These are phyloP conservation scores for Tothia fuscella DNA, from an alignment of 2,329 filamentous ascomycete genomes.

Conservation along the genomic window DNA sequence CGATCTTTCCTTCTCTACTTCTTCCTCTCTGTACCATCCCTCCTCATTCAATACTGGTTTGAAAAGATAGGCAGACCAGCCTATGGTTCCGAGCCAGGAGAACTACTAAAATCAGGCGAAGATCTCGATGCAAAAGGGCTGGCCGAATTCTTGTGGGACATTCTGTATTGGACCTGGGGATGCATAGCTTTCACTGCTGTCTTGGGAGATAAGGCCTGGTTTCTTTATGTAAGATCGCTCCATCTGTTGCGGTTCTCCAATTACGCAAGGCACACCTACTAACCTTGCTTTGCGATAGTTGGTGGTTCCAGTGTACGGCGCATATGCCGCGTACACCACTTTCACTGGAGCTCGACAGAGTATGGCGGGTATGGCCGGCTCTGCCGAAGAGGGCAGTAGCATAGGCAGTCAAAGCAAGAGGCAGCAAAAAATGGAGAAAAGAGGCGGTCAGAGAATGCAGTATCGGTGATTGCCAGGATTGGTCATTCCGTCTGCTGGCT, in stretches of 20 bases:
- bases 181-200: conserved; percentile 59
- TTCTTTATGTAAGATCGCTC: conserved; percentile 38
- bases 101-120: conserved; percentile 69
- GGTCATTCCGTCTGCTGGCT: no score
- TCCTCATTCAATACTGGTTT: conserved; percentile 73
- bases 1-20: conserved; percentile 51
- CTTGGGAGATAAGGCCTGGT: conserved; percentile 72
- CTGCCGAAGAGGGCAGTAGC: conserved; percentile 9
- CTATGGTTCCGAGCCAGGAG: conserved; percentile 40
- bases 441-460: conserved; percentile 35
- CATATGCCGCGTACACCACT: conserved; percentile 32
- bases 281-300: conserved; percentile 14
- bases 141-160: conserved; percentile 97
- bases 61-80: conserved; percentile 73
- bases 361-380: conserved; percentile 27
- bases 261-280: conserved; percentile 2
- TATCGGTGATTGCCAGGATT: conserved; percentile 26
- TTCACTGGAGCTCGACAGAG: conserved; percentile 33
- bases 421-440: conserved; percentile 40
- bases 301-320: conserved; percentile 35
- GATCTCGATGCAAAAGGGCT: conserved; percentile 78
- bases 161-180: conserved; percentile 88
- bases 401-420: conserved; percentile 29
- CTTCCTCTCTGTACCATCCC: conserved; percentile 59
- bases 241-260: neutral